phyloP scores from a whole-genome alignment of 768 basidiomycete species.

The Rhodocollybia butyracea region DNA sequence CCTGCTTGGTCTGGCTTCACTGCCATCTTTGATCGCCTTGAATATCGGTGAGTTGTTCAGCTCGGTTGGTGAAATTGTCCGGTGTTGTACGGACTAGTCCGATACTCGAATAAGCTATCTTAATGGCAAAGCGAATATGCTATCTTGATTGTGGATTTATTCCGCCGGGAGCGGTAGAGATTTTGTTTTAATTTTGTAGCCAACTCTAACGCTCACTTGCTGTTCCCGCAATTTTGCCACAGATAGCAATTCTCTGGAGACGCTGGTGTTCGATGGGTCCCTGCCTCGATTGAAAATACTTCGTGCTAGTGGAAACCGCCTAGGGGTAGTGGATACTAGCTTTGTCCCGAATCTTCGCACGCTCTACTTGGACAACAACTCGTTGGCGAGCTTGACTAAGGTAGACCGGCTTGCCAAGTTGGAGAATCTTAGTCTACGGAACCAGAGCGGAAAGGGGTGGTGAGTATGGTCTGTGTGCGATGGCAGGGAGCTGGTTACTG shows the following conservation, averaged over 20 bases:
- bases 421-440: slow-evolving; percentile 89
- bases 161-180: neutral
- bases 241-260: slow-evolving; percentile 73
- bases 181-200: neutral
- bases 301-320: slow-evolving; percentile 77
- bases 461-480: slow-evolving; percentile 44
- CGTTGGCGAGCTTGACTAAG: slow-evolving; percentile 47
- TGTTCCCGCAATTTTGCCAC: slow-evolving; percentile 13
- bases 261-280: slow-evolving; percentile 48
- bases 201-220: neutral
- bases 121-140: neutral
- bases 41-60: slow-evolving; percentile 70
- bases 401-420: slow-evolving; percentile 62
- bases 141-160: neutral
- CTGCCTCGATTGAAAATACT: slow-evolving; percentile 80
- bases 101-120: neutral
- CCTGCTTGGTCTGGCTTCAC: slow-evolving; percentile 57
- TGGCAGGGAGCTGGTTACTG: slow-evolving; percentile 14
- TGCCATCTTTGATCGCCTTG: slow-evolving; percentile 65
- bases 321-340: slow-evolving; percentile 62
- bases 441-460: slow-evolving; percentile 77
- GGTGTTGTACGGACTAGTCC: neutral
- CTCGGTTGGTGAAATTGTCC: slow-evolving; percentile 11
- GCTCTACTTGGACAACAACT: slow-evolving; percentile 90
- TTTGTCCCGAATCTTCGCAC: slow-evolving; percentile 74